These are phyloP conservation scores for Cylindrodendrum hubeiense DNA, from an alignment of 2,329 filamentous ascomycete genomes.

Conservation along the genomic window DNA sequence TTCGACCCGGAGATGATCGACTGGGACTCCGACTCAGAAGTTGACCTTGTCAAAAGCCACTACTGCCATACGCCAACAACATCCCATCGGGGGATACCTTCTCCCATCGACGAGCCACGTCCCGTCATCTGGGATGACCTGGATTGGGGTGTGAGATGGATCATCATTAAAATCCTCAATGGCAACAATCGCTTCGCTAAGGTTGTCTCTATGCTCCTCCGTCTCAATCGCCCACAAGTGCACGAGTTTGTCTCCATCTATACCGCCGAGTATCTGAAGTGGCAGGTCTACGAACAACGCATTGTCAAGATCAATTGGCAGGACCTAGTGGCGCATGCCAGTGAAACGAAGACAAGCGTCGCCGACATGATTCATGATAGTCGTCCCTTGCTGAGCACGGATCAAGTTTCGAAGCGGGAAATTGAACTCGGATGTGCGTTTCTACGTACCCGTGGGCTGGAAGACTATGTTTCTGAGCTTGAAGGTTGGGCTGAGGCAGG, in stretches of 20 bases:
- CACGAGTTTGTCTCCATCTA: constrained; percentile 40
- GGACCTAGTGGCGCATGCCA: constrained; percentile 21
- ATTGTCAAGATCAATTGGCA: constrained; percentile 27
- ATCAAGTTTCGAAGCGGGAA: constrained; percentile 33
- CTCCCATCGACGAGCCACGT: not conserved
- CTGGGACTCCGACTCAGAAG: constrained; percentile 22
- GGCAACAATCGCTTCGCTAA: constrained; percentile 36
- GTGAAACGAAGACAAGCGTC: constrained; percentile 18
- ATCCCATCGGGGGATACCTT: not conserved
- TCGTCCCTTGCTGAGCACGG: constrained; percentile 42
- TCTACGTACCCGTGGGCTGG: constrained; percentile 21
- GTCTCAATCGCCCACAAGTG: constrained; percentile 36
- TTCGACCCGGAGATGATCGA: constrained; percentile 28
- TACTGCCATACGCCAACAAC: not conserved
- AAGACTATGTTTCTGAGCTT: constrained; percentile 18
- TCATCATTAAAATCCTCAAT: constrained; percentile 40
- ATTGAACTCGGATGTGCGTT: constrained; percentile 34
- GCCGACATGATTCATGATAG: constrained; percentile 25
- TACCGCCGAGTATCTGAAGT: constrained; percentile 31
- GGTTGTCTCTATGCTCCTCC: constrained; percentile 29
- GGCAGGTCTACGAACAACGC: constrained; percentile 34
- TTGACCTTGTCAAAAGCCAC: not conserved
- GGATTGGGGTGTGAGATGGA: constrained; percentile 41
- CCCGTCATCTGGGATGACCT: constrained; percentile 39
- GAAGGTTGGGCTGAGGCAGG: constrained; percentile 25